These are phyloP conservation scores for Xerocomellus chrysenteron DNA, from an alignment of 768 basidiomycete species.

Conservation along the genomic window DNA sequence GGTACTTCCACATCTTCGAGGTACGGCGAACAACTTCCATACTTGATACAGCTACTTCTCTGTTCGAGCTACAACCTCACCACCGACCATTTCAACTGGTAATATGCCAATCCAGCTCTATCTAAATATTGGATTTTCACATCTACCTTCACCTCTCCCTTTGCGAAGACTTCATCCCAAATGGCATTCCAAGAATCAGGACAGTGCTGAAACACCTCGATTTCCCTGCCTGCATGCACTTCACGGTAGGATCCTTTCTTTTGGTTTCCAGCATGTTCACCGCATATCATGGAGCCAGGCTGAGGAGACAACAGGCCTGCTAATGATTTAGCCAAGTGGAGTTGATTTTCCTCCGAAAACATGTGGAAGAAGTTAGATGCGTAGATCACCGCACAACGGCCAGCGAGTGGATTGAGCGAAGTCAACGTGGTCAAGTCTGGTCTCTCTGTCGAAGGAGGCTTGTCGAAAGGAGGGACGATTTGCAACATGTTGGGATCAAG, in stretches of 20 bases:
- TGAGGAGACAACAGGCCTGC: constrained; percentile 29
- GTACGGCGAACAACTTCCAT: too few species aligned
- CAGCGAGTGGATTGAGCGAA: constrained; percentile 48
- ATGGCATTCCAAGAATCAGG: constrained; percentile 37
- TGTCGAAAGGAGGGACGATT: constrained; percentile 31
- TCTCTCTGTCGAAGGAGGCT: constrained; percentile 18
- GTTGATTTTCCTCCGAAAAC: constrained; percentile 31
- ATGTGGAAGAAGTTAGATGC: constrained; percentile 48
- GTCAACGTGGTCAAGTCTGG: constrained; percentile 36
- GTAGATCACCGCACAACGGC: constrained; percentile 50
- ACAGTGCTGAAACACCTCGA: constrained; percentile 30
- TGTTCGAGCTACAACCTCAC: constrained; percentile 11
- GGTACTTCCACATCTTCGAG: too few species aligned
- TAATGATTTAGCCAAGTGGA: constrained; percentile 26
- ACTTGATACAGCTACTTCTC: not conserved
- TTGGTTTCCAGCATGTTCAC: constrained; percentile 22
- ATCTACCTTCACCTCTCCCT: constrained; percentile 12
- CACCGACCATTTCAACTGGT: constrained; percentile 27
- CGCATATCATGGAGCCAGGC: constrained; percentile 34
- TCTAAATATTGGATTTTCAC: not conserved
- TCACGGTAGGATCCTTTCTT: not conserved
- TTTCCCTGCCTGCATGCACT: not conserved
- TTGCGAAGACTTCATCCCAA: constrained; percentile 38
- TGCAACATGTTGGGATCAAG: constrained; percentile 47
- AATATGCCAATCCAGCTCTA: not conserved